Evolutionary conservation across 331 rosid species (phyloP), one percentile per base, ranked within the genome.

Genomic region (Ulmus americana): DNA sequence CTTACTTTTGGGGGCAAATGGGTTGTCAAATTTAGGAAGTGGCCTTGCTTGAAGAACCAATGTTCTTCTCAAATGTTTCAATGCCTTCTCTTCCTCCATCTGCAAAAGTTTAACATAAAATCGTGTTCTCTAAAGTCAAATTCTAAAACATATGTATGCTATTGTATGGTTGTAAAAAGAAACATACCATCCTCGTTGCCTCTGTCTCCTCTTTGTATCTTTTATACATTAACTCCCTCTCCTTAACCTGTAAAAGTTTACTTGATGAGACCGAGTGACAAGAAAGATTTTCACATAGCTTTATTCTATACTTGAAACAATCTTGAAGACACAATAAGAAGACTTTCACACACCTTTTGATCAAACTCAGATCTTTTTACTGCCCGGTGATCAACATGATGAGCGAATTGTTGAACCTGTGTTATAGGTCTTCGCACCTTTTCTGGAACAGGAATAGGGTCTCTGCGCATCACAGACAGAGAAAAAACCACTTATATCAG

Each of bases 401-500:
- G 86, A 72, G 72, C 67, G 69, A 94, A 79, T 69, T 74, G 79
- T 51, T 89, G 81, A 69, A 94, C 88, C 73, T 85, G 77, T 18
- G 99, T 94, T 49, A 94, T 90, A 64, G 99, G 99, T 76, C 70
- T 89, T n/a, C n/a, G 61, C 99, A n/a, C n/a, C n/a, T n/a, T n/a
- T n/a, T n/a, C n/a, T n/a, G n/a, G n/a, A n/a, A n/a, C n/a, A n/a
- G n/a, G n/a, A n/a, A n/a, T n/a, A n/a, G n/a, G n/a, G n/a, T n/a
- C n/a, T n/a, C n/a, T n/a, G n/a, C n/a, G n/a, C n/a, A n/a, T n/a
- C n/a, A n/a, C n/a, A n/a, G n/a, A n/a, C n/a, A n/a, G n/a, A n/a
- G n/a, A n/a, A n/a, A n/a, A n/a, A n/a, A n/a, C 91, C 55, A 76
- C 85, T 79, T 84, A 89, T 79, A n/a, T 84, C 88, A n/a, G 95